phyloP scores from a whole-genome alignment of 768 basidiomycete species.

The Dendrothele bispora region DNA sequence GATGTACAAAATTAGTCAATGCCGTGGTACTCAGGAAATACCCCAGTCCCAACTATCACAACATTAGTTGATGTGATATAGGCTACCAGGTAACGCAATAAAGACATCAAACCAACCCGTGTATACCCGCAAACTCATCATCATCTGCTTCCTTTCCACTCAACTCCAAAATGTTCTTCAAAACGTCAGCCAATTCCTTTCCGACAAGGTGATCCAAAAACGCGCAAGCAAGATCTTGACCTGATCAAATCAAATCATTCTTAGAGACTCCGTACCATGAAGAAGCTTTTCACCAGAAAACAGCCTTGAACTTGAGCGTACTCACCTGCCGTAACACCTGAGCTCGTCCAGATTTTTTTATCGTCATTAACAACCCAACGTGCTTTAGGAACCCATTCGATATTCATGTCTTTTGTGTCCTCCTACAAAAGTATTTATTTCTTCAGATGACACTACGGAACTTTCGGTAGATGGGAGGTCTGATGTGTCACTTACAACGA shows the following conservation, averaged over 20 bases:
- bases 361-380: slow-evolving; percentile 36
- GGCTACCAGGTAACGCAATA: no score
- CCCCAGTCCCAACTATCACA: no score
- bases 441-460: background rate
- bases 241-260: no score
- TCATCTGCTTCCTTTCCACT: slow-evolving; percentile 19
- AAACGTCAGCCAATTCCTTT: slow-evolving; percentile 8
- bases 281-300: slow-evolving; percentile 1
- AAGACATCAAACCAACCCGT: slow-evolving; percentile 22
- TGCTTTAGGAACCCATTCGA: slow-evolving; percentile 36
- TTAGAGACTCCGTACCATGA: no score
- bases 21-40: no score
- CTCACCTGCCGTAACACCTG: slow-evolving; percentile 36
- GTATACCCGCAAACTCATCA: slow-evolving; percentile 26
- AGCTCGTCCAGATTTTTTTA: slow-evolving; percentile 38
- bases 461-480: background rate
- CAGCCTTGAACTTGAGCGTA: slow-evolving; percentile 1
- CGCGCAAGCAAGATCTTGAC: slow-evolving; percentile 33
- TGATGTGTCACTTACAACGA: slow-evolving; percentile 18
- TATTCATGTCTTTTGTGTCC: slow-evolving; percentile 20
- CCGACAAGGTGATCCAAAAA: slow-evolving; percentile 32
- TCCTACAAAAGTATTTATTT: no score
- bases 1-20: no score
- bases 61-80: no score
- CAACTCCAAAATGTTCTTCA: slow-evolving; percentile 22